A percentile compares a stretch with the other conserved stretches of the same genome.
Evolutionary conservation across 768 basidiomycete species (phyloP).

Genomic region (Suillus luteus): DNA sequence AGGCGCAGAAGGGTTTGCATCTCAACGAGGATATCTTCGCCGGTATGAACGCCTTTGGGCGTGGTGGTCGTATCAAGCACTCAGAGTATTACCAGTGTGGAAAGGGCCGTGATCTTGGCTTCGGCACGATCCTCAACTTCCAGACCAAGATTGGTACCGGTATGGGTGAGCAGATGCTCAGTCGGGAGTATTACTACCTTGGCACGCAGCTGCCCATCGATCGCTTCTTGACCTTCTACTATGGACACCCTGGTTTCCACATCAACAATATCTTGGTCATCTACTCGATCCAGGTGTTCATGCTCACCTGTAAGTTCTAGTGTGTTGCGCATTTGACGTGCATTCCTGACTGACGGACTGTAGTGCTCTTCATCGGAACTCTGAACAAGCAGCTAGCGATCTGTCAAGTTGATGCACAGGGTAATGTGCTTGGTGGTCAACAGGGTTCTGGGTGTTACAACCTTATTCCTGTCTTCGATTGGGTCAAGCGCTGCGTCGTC

Average conservation of each 20-base stretch:
- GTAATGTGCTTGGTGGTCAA: constrained; percentile 81
- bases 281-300: constrained; percentile 96
- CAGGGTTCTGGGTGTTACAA: constrained; percentile 84
- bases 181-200: constrained; percentile 98
- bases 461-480: constrained; percentile 93
- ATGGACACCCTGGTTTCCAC: constrained; percentile 99
- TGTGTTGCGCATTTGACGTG: not conserved
- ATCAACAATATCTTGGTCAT: constrained; percentile 99
- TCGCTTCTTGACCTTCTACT: constrained; percentile 99
- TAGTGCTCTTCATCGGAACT: constrained; percentile 93
- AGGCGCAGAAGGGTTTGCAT: constrained; percentile 98
- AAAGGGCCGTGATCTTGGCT: constrained; percentile 98
- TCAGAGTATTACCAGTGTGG: constrained; percentile 99
- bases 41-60: constrained; percentile 98
- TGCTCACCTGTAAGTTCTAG: constrained; percentile 78
- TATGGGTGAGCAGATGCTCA: constrained; percentile 99
- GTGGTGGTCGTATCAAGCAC: constrained; percentile 98
- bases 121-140: constrained; percentile 99
- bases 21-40: constrained; percentile 99
- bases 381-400: constrained; percentile 92
- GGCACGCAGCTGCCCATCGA: constrained; percentile 98
- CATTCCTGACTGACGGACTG: constrained; percentile 19
- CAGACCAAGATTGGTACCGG: constrained; percentile 99
- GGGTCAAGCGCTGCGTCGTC: constrained; percentile 95
- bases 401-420: constrained; percentile 80